These are phyloP conservation scores for Carpinus fangiana DNA, from an alignment of 306 rosid species.

Conservation along the genomic window DNA sequence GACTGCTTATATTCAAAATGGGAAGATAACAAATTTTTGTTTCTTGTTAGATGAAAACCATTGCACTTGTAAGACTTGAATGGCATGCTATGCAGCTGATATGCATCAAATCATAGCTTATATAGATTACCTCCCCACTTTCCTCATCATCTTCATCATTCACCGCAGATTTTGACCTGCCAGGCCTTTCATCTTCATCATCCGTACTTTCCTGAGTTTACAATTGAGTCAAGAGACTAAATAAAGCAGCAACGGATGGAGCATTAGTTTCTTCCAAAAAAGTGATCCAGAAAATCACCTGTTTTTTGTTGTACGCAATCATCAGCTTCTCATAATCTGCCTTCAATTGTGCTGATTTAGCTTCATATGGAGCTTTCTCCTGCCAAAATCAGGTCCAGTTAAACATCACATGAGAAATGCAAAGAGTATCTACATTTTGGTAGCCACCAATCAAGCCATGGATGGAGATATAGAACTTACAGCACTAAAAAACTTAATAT, in stretches of 20 bases:
- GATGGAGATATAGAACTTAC: conserved; percentile 16
- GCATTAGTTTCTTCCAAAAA: background rate
- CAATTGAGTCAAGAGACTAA: background rate
- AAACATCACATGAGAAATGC: conserved; percentile 1
- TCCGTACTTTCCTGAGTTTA: conserved; percentile 5
- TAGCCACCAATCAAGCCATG: background rate
- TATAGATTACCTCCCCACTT: conserved; percentile 3
- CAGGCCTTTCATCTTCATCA: conserved; percentile 1
- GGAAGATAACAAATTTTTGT: background rate
- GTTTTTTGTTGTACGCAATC: conserved; percentile 9
- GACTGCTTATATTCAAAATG: background rate
- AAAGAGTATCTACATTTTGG: conserved; percentile 1
- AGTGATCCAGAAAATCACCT: background rate
- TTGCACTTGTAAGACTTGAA: background rate
- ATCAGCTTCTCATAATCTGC: conserved; percentile 4
- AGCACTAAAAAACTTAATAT: conserved; percentile 10
- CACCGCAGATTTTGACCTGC: background rate
- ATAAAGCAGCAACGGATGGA: background rate
- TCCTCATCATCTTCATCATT: conserved; percentile 12
- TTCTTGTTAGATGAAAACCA: background rate
- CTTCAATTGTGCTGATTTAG: conserved; percentile 7
- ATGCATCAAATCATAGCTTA: background rate
- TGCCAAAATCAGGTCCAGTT: conserved; percentile 12
- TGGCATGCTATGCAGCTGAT: background rate
- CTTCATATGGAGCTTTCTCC: conserved; percentile 16